Evolutionary conservation across 2,329 filamentous ascomycete genomes (phyloP), one percentile per base, ranked within the genome.

Genomic region (Colletotrichum sansevieriae): DNA sequence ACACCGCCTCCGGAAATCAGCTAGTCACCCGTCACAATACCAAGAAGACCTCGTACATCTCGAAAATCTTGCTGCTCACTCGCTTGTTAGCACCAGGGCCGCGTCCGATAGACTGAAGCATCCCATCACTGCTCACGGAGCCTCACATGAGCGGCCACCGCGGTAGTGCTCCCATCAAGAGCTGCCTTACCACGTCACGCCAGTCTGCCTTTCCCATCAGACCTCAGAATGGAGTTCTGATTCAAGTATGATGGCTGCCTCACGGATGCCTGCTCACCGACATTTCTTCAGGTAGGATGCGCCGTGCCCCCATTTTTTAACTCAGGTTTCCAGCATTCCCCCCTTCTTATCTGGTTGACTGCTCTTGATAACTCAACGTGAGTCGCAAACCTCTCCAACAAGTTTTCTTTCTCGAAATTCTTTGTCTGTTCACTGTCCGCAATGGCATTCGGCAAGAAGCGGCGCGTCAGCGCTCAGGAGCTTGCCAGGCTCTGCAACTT

Each of bases 401-500:
- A 54, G 35, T 29, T 54, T 29, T 33, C 13, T 35, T 18, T 10
- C 11, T 13, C 11, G 11, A 9, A 9, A n/a, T 47, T n/a, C n/a
- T 37, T 54, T 37, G 49, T 25, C 49, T 35, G 18, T 2, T 54
- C 25, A 37, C 35, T 35, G 15, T 22, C 49, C 55, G 49, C 9
- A 46, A 71, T 68, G 65, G 60, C 60, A 8, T 52, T 44, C 49
- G 37, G 37, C 22, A 71, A 49, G 3, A 61, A 56, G 33, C 69
- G 35, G 35, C 52, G 60, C 13, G 39, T 68, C 12, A 68, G 35
- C 25, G 39, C 56, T 2, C 65, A 62, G 11, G 68, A 71, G 56
- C 47, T 69, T 20, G 60, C 57, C 11, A 29, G 41, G 25, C 69
- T 70, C 18, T 71, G 70, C 49, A 65, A 51, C 46, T 71, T 69